Evolutionary conservation across 495 filamentous ascomycete species (phyloP).

Genomic region (Aspergillus wentii): DNA sequence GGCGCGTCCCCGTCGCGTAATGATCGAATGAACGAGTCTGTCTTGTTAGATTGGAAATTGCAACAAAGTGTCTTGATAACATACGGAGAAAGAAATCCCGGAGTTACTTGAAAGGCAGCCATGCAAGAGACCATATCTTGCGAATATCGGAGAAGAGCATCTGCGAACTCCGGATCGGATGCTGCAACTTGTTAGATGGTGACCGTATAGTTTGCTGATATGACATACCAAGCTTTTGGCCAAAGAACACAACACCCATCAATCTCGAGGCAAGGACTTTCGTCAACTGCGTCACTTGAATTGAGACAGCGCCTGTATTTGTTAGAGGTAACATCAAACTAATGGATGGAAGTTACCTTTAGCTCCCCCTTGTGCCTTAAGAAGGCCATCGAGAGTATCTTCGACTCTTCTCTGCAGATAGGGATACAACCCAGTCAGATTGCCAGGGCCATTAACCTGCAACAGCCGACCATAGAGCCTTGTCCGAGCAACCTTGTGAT

Average conservation of each 20-base stretch:
- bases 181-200: neutral
- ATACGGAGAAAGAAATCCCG: slow-evolving; percentile 2
- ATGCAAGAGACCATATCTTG: slow-evolving; percentile 5
- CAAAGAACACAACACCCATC: slow-evolving; percentile 12
- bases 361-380: too few species aligned
- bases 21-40: slow-evolving; percentile 2
- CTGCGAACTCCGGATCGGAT: slow-evolving; percentile 4
- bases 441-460: slow-evolving; percentile 6
- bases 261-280: slow-evolving; percentile 2
- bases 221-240: slow-evolving; percentile 10
- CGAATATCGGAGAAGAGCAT: slow-evolving; percentile 4
- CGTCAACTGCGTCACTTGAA: too few species aligned
- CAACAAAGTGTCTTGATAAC: too few species aligned
- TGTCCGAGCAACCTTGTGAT: slow-evolving; percentile 2
- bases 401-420: slow-evolving; percentile 1
- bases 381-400: neutral
- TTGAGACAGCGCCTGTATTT: too few species aligned
- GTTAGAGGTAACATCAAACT: too few species aligned
- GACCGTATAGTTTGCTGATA: neutral
- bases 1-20: neutral
- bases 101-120: slow-evolving; percentile 7
- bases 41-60: neutral
- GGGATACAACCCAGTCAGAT: slow-evolving; percentile 8
- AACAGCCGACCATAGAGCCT: slow-evolving; percentile 9
- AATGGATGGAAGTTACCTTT: too few species aligned